Conservation (phyloP, 176 grass and related monocot species). For the Calamus simplicifolius region DNA sequence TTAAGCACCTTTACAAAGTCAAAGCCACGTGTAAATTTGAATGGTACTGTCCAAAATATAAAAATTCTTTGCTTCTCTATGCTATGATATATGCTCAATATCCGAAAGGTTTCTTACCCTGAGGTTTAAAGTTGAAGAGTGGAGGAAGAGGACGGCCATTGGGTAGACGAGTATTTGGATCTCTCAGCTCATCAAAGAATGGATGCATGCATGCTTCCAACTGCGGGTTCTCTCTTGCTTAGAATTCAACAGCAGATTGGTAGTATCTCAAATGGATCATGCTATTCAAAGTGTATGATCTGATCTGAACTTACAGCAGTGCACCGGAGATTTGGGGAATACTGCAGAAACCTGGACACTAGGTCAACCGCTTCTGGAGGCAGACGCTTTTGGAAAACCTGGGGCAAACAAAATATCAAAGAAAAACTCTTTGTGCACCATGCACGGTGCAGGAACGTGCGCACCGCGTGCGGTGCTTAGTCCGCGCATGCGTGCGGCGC, state of each 20-base stretch:
- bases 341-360: slow-evolving; percentile 83
- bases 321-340: slow-evolving; percentile 86
- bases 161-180: slow-evolving; percentile 66
- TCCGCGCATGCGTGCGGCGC: no score
- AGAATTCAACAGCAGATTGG: background rate
- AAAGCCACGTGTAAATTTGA: no score
- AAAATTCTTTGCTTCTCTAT: no score
- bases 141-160: slow-evolving; percentile 80
- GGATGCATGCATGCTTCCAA: slow-evolving; percentile 92
- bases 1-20: no score
- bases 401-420: slow-evolving; percentile 9
- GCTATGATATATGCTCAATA: no score
- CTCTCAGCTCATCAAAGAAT: slow-evolving; percentile 91
- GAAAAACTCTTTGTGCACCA: no score
- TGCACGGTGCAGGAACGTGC: no score
- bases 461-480: no score
- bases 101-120: slow-evolving; percentile 31
- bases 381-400: slow-evolving; percentile 84
- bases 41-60: no score
- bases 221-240: slow-evolving; percentile 22
- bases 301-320: slow-evolving; percentile 53
- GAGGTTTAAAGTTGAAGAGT: slow-evolving; percentile 84
- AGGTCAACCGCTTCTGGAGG: slow-evolving; percentile 90
- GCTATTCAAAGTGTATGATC: background rate
- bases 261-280: background rate